Base-by-base conservation (phyloP, 108 stramenopile species). In the Pseudonitzschia pungens region DNA sequence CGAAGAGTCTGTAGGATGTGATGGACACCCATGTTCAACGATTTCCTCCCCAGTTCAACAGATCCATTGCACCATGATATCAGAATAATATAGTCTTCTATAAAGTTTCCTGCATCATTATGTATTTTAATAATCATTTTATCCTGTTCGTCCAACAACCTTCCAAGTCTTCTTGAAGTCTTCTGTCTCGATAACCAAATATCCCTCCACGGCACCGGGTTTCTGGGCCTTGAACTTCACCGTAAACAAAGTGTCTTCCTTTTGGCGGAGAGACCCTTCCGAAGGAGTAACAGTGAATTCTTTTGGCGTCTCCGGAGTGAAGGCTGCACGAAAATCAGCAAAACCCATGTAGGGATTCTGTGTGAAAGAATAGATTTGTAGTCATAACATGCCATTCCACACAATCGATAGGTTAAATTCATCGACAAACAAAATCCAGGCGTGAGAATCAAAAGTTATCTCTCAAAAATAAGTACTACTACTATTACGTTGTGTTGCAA, bases 151-250 rank as follows among this genome's bases (percentile, higher is more conserved):
- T 75, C 93, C 93, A 56, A 83, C 68, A 55, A 91, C 71, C 56
- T 89, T 85, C 83, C 84, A 94, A 20, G 90, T 90, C 85, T 91
- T 91, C 66, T 94, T 94, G 52, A 87, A 88, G 74, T 94, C 93
- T 73, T 94, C 93, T 1, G 93, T 94, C 74, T 94, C 86, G 50
- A 94, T 90, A 15, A 94, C 89, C 50, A 94, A 79, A 69, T 78
- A 84, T 41, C 89, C 93, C 74, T 88, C 77, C 26, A 59, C 66
- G 29, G 79, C 24, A 20, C 90, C 93, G 33, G 86, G 85, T 54
- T 74, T 71, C 62, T 81, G 72, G 12, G 93, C 87, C 43, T 81
- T 83, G 76, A 90, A 94, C 78, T 86, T 82, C 6, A 94, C 75
- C 40, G 84, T 69, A 65, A 94, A 91, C 40, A 86, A 64, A 1